These are phyloP conservation scores for Hemisphaericaspora subhashii DNA, from an alignment of 1,139 yeast species.

Conservation along the genomic window DNA sequence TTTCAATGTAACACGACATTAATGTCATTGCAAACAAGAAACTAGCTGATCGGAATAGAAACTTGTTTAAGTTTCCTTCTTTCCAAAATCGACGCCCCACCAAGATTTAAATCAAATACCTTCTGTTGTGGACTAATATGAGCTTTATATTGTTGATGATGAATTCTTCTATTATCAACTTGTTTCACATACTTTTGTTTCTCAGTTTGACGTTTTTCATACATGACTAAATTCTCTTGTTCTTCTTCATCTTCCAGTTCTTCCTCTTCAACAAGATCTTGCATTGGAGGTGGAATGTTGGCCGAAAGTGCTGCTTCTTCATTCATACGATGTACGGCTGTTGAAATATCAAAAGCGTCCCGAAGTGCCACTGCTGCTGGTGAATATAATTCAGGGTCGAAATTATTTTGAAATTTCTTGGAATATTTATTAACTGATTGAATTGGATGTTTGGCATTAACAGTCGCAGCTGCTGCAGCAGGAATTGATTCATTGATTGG, in stretches of 20 bases:
- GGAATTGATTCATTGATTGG: slow-evolving; percentile 9
- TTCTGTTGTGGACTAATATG: slow-evolving; percentile 17
- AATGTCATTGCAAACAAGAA: not conserved
- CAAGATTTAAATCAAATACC: slow-evolving; percentile 68
- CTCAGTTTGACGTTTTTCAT: not conserved
- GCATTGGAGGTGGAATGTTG: slow-evolving; percentile 25
- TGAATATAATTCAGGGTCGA: slow-evolving; percentile 48
- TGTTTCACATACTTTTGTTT: slow-evolving; percentile 6
- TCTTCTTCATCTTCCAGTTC: slow-evolving; percentile 36
- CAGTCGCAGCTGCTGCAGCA: slow-evolving; percentile 3
- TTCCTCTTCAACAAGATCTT: slow-evolving; percentile 39
- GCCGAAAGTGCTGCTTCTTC: slow-evolving; percentile 68
- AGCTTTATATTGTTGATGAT: slow-evolving; percentile 8
- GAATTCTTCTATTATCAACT: slow-evolving; percentile 18
- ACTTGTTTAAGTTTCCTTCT: slow-evolving; percentile 54
- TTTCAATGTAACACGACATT: too few relatives aligned
- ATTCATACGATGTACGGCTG: slow-evolving; percentile 91
- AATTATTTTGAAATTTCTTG: slow-evolving; percentile 21
- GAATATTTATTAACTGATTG: slow-evolving; percentile 24
- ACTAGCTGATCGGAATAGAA: slow-evolving; percentile 12
- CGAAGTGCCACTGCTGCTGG: slow-evolving; percentile 92
- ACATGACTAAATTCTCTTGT: slow-evolving; percentile 16
- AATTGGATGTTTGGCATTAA: slow-evolving; percentile 24
- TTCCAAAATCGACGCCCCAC: slow-evolving; percentile 79
- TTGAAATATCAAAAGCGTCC: slow-evolving; percentile 92